Base-by-base conservation (phyloP, 2,329 filamentous ascomycete species). In the Xylaria sp. region DNA sequence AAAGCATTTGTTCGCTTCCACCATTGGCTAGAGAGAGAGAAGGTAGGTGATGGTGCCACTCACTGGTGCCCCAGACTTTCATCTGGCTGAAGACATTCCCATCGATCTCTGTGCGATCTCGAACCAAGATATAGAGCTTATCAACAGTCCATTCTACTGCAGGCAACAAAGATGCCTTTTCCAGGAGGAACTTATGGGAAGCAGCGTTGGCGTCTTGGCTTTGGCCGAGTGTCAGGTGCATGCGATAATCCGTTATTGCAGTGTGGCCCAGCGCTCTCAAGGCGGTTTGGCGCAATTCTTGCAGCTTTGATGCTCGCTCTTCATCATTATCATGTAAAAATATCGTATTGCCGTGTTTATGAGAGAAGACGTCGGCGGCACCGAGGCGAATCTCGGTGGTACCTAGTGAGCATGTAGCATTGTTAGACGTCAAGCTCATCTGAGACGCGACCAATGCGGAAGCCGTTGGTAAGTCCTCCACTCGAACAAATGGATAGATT, bases 191-290 rank as follows among this genome's bases (percentile, higher is more conserved):
- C 7, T 80, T 75, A 61, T 84, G 81, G n/a, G 79, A 73, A 17
- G 78, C 76, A 4, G 77, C 73, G 4, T 75, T 70, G 9, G 75
- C 67, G 23, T 85, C 79, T 35, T 82, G 78, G 41, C 79, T 85
- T 67, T 90, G 87, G 0, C 83, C 87, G 23, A 90, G 74, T 0
- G 85, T 89, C 73, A 90, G 73, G 71, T 90, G 87, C 68, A 80
- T 77, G 11, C 72, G 76, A 60, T 78, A 83, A 0, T 58, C 52
- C 3, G 64, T 64, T 10, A 63, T 62, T 13, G 66, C 57, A 4
- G 61, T 60, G 38, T 74, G 73, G 1, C 75, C 75, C 15, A 85
- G 67, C 1, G 74, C 73, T 3, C 58, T 57, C n/a, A 80, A 65
- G 8, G 83, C 64, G 2, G 58, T 41, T 5, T 68, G 62, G 17